Evolutionary conservation across 129 eudicot species (phyloP), one percentile per base, ranked within the genome.

Genomic region (Tanacetum coccineum): DNA sequence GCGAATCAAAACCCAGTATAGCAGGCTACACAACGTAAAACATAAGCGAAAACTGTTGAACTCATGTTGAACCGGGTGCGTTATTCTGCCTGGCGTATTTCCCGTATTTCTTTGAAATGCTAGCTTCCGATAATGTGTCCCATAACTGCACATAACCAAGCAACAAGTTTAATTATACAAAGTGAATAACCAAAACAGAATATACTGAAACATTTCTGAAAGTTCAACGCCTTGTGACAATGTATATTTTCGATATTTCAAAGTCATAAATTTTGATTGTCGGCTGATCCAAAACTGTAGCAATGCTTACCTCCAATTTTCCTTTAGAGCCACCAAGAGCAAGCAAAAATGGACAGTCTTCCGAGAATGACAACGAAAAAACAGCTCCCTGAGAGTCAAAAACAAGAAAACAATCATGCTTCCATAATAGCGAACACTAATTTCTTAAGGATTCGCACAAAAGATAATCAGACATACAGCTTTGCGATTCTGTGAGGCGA

Each of bases 301-400:
- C 3, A 47, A 59, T 53, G 70, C 72, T 75, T 60, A 85, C 92
- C 70, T 71, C 78, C 69, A 88, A 40, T 49, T 80, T 88, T 64
- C 98, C 98, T 69, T 86, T 83, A 30, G 96, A 85, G 46, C 98
- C 98, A 58, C 90, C 95, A 25, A 91, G 59, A 11, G 97, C 97
- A 70, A 92, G 85, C 73, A 80, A 50, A 79, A 78, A 82, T 49
- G 98, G 85, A 64, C 80, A 79, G 50, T 86, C 95, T 70, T 71
- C 85, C 25, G 91, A 88, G 73, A 91, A 91, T 11, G 87, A 81
- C 62, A 91, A 49, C 3, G 96, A 81, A 76, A 91, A 91, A n/a
- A 91, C 76, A 49, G 96, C 98, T 74, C 92, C 97, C 95, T 90
- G 75, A 66, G 10, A 68, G 73, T 40, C 8, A 17, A 71, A 36